Evolutionary conservation across 495 filamentous ascomycete genomes (phyloP).

Genomic region (Podospora anserina): DNA sequence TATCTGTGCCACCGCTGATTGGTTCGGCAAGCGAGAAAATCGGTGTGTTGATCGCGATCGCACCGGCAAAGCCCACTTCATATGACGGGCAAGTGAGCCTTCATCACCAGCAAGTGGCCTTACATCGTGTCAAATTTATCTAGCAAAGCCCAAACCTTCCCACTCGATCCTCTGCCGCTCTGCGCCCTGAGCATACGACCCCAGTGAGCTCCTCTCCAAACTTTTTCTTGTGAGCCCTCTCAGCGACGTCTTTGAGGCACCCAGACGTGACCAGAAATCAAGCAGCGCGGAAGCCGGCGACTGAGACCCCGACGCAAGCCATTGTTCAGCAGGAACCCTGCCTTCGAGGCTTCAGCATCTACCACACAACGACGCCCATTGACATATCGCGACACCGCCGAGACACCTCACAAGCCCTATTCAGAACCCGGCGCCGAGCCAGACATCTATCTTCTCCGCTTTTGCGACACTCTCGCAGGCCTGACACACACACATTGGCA

Average conservation of each 20-base stretch:
- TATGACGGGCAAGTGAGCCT: conserved; percentile 4
- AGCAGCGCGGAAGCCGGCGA: conserved; percentile 15
- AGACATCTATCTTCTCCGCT: conserved; percentile 1
- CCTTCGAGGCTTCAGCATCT: conserved; percentile 15
- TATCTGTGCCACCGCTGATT: conserved; percentile 22
- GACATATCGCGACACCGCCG: conserved; percentile 1
- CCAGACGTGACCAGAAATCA: conserved; percentile 8
- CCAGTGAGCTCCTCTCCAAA: background rate
- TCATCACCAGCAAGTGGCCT: background rate
- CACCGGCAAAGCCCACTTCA: conserved; percentile 16
- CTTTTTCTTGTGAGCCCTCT: background rate
- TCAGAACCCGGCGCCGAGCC: background rate
- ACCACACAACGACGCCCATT: conserved; percentile 13
- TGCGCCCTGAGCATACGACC: background rate
- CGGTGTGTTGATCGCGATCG: conserved; percentile 20
- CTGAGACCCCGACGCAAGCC: conserved; percentile 4
- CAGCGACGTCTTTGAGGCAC: background rate
- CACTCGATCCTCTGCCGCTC: background rate
- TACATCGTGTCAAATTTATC: background rate
- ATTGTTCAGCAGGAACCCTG: conserved; percentile 12
- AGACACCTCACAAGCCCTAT: background rate
- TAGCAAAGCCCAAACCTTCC: background rate
- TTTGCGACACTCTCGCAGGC: background rate
- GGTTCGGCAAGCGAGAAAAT: conserved; percentile 26
- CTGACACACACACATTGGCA: background rate